Evolutionary conservation across 2,329 filamentous ascomycete genomes (phyloP).

Genomic region (Sporothrix brunneoviolacea): DNA sequence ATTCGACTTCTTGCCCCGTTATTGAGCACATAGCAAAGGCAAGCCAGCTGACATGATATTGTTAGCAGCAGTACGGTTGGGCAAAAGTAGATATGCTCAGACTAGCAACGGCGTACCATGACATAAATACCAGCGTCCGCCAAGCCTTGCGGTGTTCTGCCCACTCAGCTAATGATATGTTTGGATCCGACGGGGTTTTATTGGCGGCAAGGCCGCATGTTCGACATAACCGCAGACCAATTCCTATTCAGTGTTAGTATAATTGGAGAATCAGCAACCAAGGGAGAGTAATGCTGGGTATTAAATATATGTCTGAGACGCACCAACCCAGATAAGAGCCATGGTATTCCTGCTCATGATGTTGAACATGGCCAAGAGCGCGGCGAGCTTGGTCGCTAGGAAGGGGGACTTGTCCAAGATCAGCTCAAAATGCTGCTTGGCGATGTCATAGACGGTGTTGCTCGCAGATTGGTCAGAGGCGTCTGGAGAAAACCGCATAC

Average conservation of each 20-base stretch:
- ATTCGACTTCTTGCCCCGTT: constrained; percentile 21
- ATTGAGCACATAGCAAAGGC: constrained; percentile 26
- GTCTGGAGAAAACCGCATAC: constrained; percentile 22
- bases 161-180: constrained; percentile 16
- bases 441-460: constrained; percentile 22
- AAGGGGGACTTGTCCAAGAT: constrained; percentile 22
- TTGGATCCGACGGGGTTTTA: constrained; percentile 5
- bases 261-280: no score
- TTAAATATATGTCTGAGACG: no score
- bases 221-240: constrained; percentile 24
- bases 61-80: no score
- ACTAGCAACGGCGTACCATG: no score
- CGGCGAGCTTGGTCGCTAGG: constrained; percentile 25
- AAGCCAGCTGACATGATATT: constrained; percentile 24
- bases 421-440: constrained; percentile 23
- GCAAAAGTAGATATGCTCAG: no score
- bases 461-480: constrained; percentile 15
- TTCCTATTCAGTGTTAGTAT: constrained; percentile 16
- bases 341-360: constrained; percentile 25
- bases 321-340: constrained; percentile 24
- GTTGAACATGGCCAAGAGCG: constrained; percentile 27
- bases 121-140: constrained; percentile 26
- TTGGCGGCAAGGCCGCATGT: constrained; percentile 19
- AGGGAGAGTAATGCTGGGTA: no score
- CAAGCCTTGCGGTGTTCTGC: constrained; percentile 23